phyloP scores from a whole-genome alignment of 1,139 yeast species.

The Geotrichum reessii region DNA sequence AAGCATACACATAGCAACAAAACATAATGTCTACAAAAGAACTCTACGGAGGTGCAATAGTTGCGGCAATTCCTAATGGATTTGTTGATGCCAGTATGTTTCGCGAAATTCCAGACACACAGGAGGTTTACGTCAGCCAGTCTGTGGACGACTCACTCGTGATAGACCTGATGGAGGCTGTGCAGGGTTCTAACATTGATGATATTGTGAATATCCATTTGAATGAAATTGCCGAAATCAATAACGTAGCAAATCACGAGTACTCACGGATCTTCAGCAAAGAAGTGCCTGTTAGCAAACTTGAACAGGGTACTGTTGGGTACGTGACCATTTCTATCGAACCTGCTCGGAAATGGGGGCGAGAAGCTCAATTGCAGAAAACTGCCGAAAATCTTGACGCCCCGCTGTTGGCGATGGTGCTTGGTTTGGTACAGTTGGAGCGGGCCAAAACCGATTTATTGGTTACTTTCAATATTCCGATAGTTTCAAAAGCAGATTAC shows the following conservation, averaged over 20 bases:
- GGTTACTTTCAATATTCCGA: conserved; percentile 55
- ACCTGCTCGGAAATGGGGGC: conserved; percentile 47
- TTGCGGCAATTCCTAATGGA: conserved; percentile 48
- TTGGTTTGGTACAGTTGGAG: conserved; percentile 37
- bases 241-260: conserved; percentile 30
- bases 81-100: conserved; percentile 66
- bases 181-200: conserved; percentile 29
- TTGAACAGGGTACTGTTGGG: background rate
- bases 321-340: conserved; percentile 34
- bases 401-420: conserved; percentile 14
- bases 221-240: conserved; percentile 40
- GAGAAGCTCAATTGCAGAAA: conserved; percentile 8
- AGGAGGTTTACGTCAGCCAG: conserved; percentile 63
- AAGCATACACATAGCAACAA: background rate
- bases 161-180: conserved; percentile 16
- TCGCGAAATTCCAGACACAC: conserved; percentile 82
- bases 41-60: conserved; percentile 77
- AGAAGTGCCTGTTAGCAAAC: background rate
- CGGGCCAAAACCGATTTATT: conserved; percentile 57
- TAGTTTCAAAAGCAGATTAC: conserved; percentile 25
- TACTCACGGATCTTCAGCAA: conserved; percentile 10
- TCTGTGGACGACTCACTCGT: conserved; percentile 19
- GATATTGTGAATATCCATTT: conserved; percentile 40
- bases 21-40: conserved; percentile 14
- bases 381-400: background rate